Evolutionary conservation across 768 basidiomycete genomes (phyloP), one percentile per base, ranked within the genome.

Genomic region (Lenzites betulinus): DNA sequence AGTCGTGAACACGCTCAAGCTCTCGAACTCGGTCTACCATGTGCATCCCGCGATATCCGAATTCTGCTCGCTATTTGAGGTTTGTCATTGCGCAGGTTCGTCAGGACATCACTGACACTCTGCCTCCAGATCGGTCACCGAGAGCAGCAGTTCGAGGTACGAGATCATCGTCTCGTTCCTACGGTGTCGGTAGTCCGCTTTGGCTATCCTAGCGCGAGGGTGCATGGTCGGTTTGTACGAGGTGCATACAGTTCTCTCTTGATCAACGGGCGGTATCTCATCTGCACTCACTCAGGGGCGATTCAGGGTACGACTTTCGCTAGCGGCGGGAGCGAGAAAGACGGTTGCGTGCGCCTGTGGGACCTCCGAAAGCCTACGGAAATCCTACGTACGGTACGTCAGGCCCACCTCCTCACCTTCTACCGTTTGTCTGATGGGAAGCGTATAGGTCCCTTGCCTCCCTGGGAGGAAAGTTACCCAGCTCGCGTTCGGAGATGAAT

Each of bases 81-180:
- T 81, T 28, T 35, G 8, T 51, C 54, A 30, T 50, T 26, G 47
- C 41, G 25, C 2, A 16, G 13, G 3, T 18, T 5, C 23, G 39
- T 4, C 16, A 11, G 33, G 5, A 15, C 26, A 33, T 3, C 25
- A 13, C 38, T 43, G 12, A 26, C 46, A 13, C 25, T 44, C n/a
- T 12, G 3, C 8, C 22, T 33, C 11, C 46, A 83, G 82, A 73
- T 83, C 49, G 76, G 76, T 7, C 80, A 83, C 64, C 71, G 79
- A 22, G 83, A 84, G 63, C 72, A 76, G 28, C 83, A 83, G 60
- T 82, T 80, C 53, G 83, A 84, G 64, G 53, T 82, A n/a, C 80
- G 76, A 22, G 83, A 83, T 61, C 73, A 76, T 60, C 75, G 82
- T 18, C 57, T 71, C 36, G 73, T 76, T 12, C 75, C 78, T 15